Conservation (phyloP, 495 filamentous ascomycete genomes). For the Aspergillus saccharolyticus region DNA sequence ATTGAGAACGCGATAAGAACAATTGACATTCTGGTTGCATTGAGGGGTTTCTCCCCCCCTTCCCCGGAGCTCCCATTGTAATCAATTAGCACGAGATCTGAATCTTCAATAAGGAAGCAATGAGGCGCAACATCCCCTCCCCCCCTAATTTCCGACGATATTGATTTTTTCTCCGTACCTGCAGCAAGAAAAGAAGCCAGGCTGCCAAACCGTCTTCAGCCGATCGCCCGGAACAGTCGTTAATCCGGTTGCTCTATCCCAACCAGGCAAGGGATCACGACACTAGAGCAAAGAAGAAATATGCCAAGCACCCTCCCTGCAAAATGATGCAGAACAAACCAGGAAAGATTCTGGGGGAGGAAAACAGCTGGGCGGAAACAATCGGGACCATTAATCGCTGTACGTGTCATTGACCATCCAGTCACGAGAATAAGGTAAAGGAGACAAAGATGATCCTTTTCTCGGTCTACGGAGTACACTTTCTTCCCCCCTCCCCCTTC, state of each 20-base stretch:
- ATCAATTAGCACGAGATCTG: no score
- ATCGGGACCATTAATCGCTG: no score
- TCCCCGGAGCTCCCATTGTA: neutral
- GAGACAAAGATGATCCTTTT: neutral
- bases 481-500: no score
- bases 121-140: neutral
- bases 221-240: neutral
- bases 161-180: neutral
- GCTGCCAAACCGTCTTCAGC: neutral
- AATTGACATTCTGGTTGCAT: neutral
- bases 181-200: neutral
- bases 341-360: no score
- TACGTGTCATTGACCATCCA: neutral
- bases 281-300: neutral
- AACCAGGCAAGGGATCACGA: neutral
- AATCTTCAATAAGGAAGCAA: no score
- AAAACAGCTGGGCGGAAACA: no score
- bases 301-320: neutral
- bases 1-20: neutral
- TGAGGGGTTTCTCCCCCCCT: neutral
- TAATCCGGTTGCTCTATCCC: neutral
- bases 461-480: neutral
- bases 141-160: slow-evolving; percentile 3
- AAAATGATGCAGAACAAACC: no score
- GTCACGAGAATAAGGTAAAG: no score